phyloP scores from a whole-genome alignment of 768 basidiomycete species.

The Goffeauzyma gilvescens region DNA sequence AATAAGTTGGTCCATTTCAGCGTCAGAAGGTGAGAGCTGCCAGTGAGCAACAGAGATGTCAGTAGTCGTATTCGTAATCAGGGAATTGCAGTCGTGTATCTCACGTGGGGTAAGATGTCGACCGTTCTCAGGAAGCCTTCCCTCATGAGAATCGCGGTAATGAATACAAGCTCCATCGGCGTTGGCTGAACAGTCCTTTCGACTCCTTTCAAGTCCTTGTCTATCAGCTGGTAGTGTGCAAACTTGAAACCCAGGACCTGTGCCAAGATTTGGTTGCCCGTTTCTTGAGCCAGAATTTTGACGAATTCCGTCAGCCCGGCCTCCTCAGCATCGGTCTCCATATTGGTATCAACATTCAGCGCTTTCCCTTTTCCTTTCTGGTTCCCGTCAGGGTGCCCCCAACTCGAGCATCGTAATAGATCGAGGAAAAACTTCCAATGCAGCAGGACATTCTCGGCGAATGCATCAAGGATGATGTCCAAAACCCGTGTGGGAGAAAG shows the following conservation, averaged over 20 bases:
- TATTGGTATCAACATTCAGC: slow-evolving; percentile 9
- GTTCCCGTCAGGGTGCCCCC: slow-evolving; percentile 35
- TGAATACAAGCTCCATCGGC: slow-evolving; percentile 56
- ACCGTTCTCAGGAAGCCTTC: slow-evolving; percentile 72
- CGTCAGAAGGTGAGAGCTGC: slow-evolving; percentile 57
- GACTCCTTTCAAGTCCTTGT: slow-evolving; percentile 9
- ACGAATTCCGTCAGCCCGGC: slow-evolving; percentile 15
- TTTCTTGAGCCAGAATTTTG: slow-evolving; percentile 5
- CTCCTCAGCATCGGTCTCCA: slow-evolving; percentile 22
- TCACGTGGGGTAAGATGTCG: slow-evolving; percentile 81
- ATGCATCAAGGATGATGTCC: slow-evolving; percentile 80
- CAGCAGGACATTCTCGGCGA: slow-evolving; percentile 58
- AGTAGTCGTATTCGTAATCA: background rate
- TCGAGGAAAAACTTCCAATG: slow-evolving; percentile 81
- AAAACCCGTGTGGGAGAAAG: slow-evolving; percentile 84
- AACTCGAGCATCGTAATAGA: slow-evolving; percentile 68
- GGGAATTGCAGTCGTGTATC: background rate
- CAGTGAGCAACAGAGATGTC: slow-evolving; percentile 5
- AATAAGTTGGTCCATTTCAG: slow-evolving; percentile 49
- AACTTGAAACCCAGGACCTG: slow-evolving; percentile 99
- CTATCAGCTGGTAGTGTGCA: slow-evolving; percentile 57
- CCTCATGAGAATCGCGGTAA: slow-evolving; percentile 70
- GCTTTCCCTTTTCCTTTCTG: slow-evolving; percentile 15
- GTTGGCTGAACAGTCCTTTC: slow-evolving; percentile 42
- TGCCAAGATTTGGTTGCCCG: slow-evolving; percentile 32